Percentiles rank a stretch among this genome's conserved stretches.
Conservation (phyloP, 805 yeast genomes). For the Candida nemodendra region DNA sequence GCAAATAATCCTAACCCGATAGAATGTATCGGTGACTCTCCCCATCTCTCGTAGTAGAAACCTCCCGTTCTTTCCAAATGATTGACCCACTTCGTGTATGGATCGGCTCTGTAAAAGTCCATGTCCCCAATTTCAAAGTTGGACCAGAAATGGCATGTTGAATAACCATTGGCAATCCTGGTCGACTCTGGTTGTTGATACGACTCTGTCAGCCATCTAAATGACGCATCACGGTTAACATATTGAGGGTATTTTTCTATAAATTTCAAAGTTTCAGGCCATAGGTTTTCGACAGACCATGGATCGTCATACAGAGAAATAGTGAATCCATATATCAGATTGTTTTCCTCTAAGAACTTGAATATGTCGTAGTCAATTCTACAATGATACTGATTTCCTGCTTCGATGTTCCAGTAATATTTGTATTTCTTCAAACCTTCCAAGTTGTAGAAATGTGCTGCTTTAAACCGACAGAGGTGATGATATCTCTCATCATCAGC, state of each 20-base stretch:
- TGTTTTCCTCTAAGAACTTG: constrained; percentile 73
- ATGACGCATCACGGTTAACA: constrained; percentile 57
- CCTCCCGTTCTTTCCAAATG: constrained; percentile 71
- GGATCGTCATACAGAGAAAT: constrained; percentile 66
- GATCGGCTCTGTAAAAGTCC: constrained; percentile 68
- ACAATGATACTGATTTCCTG: constrained; percentile 70
- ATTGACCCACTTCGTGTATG: constrained; percentile 63
- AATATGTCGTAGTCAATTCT: constrained; percentile 80
- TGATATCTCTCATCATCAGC: constrained; percentile 75
- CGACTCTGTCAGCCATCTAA: constrained; percentile 72
- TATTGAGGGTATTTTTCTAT: constrained; percentile 55
- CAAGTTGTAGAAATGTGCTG: constrained; percentile 80
- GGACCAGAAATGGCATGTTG: constrained; percentile 86
- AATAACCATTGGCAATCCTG: constrained; percentile 50
- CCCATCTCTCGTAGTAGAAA: constrained; percentile 72
- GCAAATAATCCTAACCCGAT: constrained; percentile 48
- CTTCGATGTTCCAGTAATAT: constrained; percentile 94
- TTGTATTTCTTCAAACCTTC: constrained; percentile 63
- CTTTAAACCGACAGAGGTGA: constrained; percentile 85
- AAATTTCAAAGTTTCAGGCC: constrained; percentile 70
- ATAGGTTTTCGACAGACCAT: constrained; percentile 66
- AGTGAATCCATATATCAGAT: constrained; percentile 71
- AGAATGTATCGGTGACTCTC: constrained; percentile 54
- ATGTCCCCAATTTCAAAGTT: constrained; percentile 78
- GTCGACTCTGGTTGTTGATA: constrained; percentile 55